phyloP scores from a whole-genome alignment of 768 basidiomycete genomes.

The Suillus alpinus region DNA sequence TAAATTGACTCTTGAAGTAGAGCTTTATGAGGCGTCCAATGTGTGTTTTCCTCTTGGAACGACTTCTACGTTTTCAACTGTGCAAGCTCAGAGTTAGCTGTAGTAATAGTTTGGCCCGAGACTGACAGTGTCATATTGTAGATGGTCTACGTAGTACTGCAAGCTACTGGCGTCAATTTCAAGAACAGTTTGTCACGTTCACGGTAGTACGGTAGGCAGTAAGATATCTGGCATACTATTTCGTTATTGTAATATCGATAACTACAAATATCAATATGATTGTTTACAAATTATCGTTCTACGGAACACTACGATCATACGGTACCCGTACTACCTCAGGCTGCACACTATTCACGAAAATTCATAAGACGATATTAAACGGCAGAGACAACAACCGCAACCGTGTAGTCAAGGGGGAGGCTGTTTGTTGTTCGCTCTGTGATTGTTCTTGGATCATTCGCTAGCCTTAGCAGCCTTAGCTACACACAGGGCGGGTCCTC shows the following conservation, averaged over 20 bases:
- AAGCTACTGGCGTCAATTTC: too few species aligned
- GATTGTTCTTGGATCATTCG: background rate
- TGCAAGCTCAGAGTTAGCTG: too few species aligned
- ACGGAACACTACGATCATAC: background rate
- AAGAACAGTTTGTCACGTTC: too few species aligned
- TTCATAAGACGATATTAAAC: background rate
- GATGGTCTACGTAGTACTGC: too few species aligned
- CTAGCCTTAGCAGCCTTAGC: background rate
- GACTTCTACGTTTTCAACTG: too few species aligned
- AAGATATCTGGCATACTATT: too few species aligned
- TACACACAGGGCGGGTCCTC: background rate
- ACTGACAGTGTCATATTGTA: too few species aligned
- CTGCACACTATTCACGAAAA: background rate
- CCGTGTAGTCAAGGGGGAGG: background rate
- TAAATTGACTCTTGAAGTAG: too few species aligned
- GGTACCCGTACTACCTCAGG: background rate
- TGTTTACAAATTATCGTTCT: background rate
- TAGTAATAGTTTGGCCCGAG: too few species aligned
- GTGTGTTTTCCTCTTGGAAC: too few species aligned
- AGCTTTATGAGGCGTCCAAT: too few species aligned
- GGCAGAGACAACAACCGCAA: background rate
- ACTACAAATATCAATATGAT: background rate
- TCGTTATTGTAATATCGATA: background rate
- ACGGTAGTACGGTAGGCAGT: too few species aligned
- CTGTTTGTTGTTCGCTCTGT: background rate